Evolutionary conservation across 352 stramenopile species (phyloP).

Genomic region (Globisporangium rhizosaccharum): DNA sequence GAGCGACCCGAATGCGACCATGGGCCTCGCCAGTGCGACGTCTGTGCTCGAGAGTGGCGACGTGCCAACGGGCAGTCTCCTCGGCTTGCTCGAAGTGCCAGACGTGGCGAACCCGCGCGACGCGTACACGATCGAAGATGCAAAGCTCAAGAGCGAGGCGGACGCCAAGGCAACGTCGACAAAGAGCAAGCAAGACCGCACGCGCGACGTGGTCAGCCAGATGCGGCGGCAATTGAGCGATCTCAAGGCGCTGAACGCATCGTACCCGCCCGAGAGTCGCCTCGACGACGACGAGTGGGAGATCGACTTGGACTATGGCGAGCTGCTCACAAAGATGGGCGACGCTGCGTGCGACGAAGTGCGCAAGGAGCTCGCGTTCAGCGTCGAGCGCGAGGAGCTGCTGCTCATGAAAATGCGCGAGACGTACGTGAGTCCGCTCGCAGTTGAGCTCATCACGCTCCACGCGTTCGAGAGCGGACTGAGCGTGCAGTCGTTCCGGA

Average conservation of each 20-base stretch:
- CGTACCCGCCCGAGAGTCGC: conserved; percentile 45
- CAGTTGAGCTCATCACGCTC: conserved; percentile 72
- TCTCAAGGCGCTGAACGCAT: conserved; percentile 49
- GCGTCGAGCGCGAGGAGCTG: conserved; percentile 72
- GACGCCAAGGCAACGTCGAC: conserved; percentile 55
- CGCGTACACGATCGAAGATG: conserved; percentile 91
- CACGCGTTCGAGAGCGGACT: conserved; percentile 61
- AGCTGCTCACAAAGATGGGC: conserved; percentile 54
- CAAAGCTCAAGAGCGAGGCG: conserved; percentile 87
- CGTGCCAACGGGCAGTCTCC: conserved; percentile 10
- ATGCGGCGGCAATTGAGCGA: conserved; percentile 81
- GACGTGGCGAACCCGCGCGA: conserved; percentile 68
- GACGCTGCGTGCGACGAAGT: conserved; percentile 87
- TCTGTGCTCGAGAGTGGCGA: conserved; percentile 11
- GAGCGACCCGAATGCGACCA: conserved; percentile 28
- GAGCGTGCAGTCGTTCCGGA: conserved; percentile 75
- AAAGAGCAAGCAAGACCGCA: conserved; percentile 86
- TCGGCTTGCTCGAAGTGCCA: conserved; percentile 36
- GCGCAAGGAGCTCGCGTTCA: conserved; percentile 75
- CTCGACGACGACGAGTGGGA: conserved; percentile 78
- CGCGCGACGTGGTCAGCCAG: conserved; percentile 68
- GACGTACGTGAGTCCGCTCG: conserved; percentile 63
- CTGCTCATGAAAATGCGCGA: conserved; percentile 84
- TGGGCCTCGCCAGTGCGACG: conserved; percentile 20
- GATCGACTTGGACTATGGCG: conserved; percentile 84